phyloP scores from a whole-genome alignment of 2,329 filamentous ascomycete genomes.

The Pyrenophora teres region DNA sequence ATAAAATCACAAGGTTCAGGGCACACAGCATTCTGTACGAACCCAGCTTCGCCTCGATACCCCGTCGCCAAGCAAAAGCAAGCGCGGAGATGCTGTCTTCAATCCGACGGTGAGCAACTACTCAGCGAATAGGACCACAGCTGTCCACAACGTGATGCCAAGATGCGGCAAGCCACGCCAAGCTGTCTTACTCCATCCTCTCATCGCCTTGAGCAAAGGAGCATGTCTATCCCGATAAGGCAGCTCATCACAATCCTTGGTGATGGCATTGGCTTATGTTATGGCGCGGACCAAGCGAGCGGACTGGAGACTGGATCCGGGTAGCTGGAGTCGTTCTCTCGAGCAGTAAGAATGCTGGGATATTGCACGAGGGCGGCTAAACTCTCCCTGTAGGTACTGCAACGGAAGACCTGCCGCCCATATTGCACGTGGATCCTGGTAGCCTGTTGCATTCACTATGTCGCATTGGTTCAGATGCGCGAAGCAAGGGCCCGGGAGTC shows the following conservation, averaged over 20 bases:
- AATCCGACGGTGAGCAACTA: background rate
- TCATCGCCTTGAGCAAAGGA: slow-evolving; percentile 16
- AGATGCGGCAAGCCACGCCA: slow-evolving; percentile 11
- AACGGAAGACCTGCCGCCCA: slow-evolving; percentile 17
- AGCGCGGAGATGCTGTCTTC: slow-evolving; percentile 7
- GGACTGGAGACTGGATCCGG: slow-evolving; percentile 23
- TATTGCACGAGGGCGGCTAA: slow-evolving; percentile 36
- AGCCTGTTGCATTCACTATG: slow-evolving; percentile 7
- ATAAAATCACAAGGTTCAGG: slow-evolving; percentile 4
- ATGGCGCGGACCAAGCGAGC: slow-evolving; percentile 24
- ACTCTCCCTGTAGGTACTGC: slow-evolving; percentile 8
- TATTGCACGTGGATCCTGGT: slow-evolving; percentile 20
- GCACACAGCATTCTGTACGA: slow-evolving; percentile 17
- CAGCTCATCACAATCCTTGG: slow-evolving; percentile 27
- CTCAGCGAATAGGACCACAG: slow-evolving; percentile 23
- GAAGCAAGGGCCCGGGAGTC: slow-evolving; percentile 31
- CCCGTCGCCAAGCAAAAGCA: slow-evolving; percentile 20
- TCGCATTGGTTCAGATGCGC: slow-evolving; percentile 11
- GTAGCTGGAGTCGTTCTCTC: slow-evolving; percentile 24
- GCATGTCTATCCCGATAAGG: slow-evolving; percentile 26
- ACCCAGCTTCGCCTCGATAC: slow-evolving; percentile 7
- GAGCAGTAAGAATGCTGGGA: slow-evolving; percentile 39
- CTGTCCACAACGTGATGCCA: slow-evolving; percentile 30
- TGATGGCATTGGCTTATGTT: slow-evolving; percentile 28
- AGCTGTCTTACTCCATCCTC: slow-evolving; percentile 6